Conservation (phyloP, 2,329 filamentous ascomycete genomes). For the Aspergillus quadricinctus region DNA sequence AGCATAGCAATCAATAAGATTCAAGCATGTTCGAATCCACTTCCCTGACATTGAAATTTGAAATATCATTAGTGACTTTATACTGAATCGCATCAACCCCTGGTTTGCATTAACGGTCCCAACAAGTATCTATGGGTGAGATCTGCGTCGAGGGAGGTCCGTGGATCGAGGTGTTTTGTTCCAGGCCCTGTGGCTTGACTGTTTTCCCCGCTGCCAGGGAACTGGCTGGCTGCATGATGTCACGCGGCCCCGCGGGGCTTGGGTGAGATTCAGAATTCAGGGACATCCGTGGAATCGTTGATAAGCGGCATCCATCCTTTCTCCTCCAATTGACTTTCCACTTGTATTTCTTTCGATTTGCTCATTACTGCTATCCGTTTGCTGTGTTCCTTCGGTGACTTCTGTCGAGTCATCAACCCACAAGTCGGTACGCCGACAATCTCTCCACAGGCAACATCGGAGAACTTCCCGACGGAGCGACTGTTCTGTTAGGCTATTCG, state of each 20-base stretch:
- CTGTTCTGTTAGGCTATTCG: background rate
- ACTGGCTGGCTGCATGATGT: constrained; percentile 15
- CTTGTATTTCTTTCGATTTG: background rate
- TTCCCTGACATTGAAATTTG: background rate
- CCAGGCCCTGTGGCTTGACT: background rate
- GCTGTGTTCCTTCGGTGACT: background rate
- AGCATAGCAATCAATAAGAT: constrained; percentile 8
- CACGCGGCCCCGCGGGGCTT: constrained; percentile 17
- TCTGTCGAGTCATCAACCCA: background rate
- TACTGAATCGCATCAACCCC: background rate
- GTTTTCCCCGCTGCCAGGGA: background rate
- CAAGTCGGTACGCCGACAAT: background rate
- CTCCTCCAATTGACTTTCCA: background rate
- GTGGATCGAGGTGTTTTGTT: background rate
- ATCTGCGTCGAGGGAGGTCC: background rate
- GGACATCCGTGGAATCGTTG: constrained; percentile 9
- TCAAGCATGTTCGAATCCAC: background rate
- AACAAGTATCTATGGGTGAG: background rate
- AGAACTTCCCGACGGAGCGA: background rate
- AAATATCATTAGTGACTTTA: background rate
- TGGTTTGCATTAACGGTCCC: background rate
- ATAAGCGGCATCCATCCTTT: background rate
- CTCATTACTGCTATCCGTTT: background rate
- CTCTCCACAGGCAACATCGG: background rate
- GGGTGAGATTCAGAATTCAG: constrained; percentile 4